Conservation (phyloP, 176 grass and related monocot species). For the Zea mays region DNA sequence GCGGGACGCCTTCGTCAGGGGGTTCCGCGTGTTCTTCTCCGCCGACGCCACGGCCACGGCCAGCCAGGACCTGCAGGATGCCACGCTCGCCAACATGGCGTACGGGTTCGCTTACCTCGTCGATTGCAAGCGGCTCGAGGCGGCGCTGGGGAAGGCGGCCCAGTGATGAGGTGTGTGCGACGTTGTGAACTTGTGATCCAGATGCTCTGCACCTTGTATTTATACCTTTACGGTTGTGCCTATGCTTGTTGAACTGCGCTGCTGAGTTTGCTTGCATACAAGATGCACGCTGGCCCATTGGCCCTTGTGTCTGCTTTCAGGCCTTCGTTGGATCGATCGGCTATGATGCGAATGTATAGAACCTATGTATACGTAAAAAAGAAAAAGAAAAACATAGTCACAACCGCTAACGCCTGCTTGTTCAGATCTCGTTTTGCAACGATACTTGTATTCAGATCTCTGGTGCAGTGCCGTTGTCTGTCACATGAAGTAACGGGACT, state of each 20-base stretch:
- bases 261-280: not conserved
- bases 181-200: not conserved
- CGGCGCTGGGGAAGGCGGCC: conserved; percentile 32
- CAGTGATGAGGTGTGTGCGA: conserved; percentile 23
- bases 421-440: not conserved
- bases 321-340: not conserved
- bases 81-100: conserved; percentile 58
- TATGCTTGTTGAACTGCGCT: not conserved
- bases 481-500: too few species aligned
- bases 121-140: conserved; percentile 50
- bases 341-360: not conserved
- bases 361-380: not conserved
- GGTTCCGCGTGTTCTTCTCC: conserved; percentile 83
- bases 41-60: conserved; percentile 62
- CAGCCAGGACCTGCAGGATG: conserved; percentile 56
- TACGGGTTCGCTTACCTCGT: conserved; percentile 74
- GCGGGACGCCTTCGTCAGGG: conserved; percentile 68
- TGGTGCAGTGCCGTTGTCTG: not conserved
- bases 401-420: not conserved
- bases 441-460: not conserved
- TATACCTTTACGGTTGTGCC: not conserved
- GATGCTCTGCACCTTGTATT: not conserved
- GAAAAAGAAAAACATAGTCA: not conserved
- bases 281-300: not conserved
- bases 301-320: not conserved